phyloP scores from a whole-genome alignment of 371 early-diverging fungal species.

The Coemansia sp. region DNA sequence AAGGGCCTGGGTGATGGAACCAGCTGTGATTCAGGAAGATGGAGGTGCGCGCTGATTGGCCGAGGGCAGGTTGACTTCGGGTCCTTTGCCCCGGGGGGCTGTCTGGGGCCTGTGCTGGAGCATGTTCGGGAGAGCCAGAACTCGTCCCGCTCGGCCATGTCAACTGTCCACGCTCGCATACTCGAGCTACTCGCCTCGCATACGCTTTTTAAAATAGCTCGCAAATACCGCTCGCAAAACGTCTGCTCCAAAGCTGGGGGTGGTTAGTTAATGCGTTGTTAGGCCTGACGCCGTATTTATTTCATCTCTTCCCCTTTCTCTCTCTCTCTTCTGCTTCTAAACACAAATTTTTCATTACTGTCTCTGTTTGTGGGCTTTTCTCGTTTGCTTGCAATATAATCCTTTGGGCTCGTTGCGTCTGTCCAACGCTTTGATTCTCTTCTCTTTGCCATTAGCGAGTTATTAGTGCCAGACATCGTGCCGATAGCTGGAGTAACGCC shows the following conservation, averaged over 20 bases:
- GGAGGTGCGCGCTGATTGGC: background rate
- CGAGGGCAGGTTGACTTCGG: background rate
- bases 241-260: background rate
- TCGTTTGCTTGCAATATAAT: background rate
- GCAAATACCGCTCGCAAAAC: background rate
- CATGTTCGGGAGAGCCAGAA: too few relatives aligned
- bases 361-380: background rate
- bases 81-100: too few relatives aligned
- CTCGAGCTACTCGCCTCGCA: too few relatives aligned
- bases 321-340: background rate
- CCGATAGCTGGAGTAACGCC: too few relatives aligned
- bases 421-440: too few relatives aligned
- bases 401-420: background rate
- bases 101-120: too few relatives aligned
- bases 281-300: constrained; percentile 1
- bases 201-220: background rate
- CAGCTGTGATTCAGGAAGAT: background rate
- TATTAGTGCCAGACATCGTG: too few relatives aligned
- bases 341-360: background rate
- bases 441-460: too few relatives aligned
- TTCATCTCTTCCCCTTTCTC: constrained; percentile 1
- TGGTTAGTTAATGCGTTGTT: background rate
- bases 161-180: too few relatives aligned
- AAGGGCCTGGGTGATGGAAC: background rate
- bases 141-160: too few relatives aligned